Evolutionary conservation across 2,329 filamentous ascomycete genomes (phyloP).

Genomic region (Neonectria neomacrospora): DNA sequence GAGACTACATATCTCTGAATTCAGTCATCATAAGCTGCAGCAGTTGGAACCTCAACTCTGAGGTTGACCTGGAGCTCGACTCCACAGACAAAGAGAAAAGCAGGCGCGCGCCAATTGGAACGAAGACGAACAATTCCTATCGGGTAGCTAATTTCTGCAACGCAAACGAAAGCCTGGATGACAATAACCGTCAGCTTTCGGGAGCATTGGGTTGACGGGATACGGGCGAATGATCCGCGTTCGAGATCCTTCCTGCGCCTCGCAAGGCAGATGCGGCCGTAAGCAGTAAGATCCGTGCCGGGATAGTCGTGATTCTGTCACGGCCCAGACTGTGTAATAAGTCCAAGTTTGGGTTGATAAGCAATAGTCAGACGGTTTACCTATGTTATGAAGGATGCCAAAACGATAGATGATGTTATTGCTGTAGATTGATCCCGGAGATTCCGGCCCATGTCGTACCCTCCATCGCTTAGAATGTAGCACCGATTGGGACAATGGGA

Average conservation of each 20-base stretch:
- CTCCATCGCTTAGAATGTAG: background rate
- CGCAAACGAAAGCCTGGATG: slow-evolving; percentile 2
- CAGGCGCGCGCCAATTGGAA: slow-evolving; percentile 14
- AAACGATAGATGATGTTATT: slow-evolving; percentile 12
- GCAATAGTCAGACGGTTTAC: background rate
- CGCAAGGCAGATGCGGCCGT: background rate
- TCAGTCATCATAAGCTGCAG: background rate
- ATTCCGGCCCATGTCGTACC: slow-evolving; percentile 22
- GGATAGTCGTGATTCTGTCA: no score
- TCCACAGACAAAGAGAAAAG: slow-evolving; percentile 6
- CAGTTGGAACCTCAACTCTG: slow-evolving; percentile 1
- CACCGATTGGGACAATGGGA: background rate
- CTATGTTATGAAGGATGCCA: slow-evolving; percentile 7
- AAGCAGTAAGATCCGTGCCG: no score
- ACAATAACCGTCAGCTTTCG: slow-evolving; percentile 10
- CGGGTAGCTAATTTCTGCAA: background rate
- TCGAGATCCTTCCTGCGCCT: slow-evolving; percentile 6
- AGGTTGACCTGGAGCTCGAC: slow-evolving; percentile 10
- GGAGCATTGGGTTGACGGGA: slow-evolving; percentile 14
- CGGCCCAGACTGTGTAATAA: no score
- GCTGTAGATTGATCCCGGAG: slow-evolving; percentile 21
- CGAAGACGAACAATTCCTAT: slow-evolving; percentile 5
- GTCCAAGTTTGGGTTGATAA: background rate
- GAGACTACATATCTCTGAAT: slow-evolving; percentile 1
- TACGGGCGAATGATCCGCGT: slow-evolving; percentile 15